phyloP scores from a whole-genome alignment of 2,329 filamentous ascomycete genomes.

The Neophaeococcomyces mojaviensis region DNA sequence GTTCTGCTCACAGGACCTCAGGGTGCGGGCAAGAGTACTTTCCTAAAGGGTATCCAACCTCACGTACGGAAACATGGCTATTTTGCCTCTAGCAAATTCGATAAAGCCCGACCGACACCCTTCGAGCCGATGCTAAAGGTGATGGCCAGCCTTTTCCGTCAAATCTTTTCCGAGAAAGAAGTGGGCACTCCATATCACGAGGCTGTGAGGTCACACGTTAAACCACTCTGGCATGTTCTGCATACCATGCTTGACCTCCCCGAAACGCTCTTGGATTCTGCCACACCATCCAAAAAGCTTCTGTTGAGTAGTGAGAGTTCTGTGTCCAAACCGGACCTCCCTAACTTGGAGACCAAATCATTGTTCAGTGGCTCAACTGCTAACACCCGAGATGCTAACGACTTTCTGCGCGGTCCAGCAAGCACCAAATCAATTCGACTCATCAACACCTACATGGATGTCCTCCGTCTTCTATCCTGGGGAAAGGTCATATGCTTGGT shows the following conservation, averaged over 20 bases:
- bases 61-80: slow-evolving; percentile 52
- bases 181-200: slow-evolving; percentile 56
- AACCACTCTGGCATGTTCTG: slow-evolving; percentile 51
- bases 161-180: slow-evolving; percentile 59
- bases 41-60: slow-evolving; percentile 52
- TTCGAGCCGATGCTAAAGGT: slow-evolving; percentile 55
- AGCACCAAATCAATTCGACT: slow-evolving; percentile 57
- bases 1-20: slow-evolving; percentile 50
- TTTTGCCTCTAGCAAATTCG: slow-evolving; percentile 54
- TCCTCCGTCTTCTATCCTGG: slow-evolving; percentile 70
- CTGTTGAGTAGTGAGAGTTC: slow-evolving; percentile 7
- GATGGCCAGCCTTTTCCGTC: slow-evolving; percentile 54
- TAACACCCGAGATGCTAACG: slow-evolving; percentile 18
- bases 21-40: slow-evolving; percentile 54
- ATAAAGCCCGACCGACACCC: slow-evolving; percentile 50
- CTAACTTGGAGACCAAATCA: slow-evolving; percentile 13
- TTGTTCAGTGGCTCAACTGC: neutral
- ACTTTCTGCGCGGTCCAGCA: slow-evolving; percentile 32
- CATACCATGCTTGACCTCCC: slow-evolving; percentile 54
- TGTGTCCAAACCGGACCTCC: slow-evolving; percentile 16
- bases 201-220: slow-evolving; percentile 47
- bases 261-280: slow-evolving; percentile 52
- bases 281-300: slow-evolving; percentile 30
- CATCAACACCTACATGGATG: slow-evolving; percentile 81
- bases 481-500: slow-evolving; percentile 85